Conservation (phyloP, 2,329 filamentous ascomycete species). For the Apiospora phragmitis region DNA sequence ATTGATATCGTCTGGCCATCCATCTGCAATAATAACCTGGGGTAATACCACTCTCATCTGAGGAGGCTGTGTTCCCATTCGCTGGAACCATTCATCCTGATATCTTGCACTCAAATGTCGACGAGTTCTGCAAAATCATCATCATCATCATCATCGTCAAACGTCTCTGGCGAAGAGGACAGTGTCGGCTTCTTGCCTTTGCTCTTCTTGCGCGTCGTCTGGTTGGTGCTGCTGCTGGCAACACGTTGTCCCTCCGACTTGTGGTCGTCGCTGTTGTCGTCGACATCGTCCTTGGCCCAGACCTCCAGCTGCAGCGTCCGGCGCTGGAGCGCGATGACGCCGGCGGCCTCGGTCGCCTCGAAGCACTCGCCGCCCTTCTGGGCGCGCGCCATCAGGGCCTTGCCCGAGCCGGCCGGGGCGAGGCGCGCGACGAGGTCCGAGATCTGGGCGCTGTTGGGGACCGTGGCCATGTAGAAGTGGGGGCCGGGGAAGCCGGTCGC, state of each 20-base stretch:
- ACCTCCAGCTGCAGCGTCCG: not conserved
- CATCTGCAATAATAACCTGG: not conserved
- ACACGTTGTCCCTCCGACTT: not conserved
- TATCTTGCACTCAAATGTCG: not conserved
- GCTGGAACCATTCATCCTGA: not conserved
- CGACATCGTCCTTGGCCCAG: not conserved
- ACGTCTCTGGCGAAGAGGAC: not conserved
- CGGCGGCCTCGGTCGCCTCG: not conserved
- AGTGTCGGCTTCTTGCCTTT: not conserved
- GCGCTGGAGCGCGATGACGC: not conserved
- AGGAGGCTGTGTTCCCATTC: not conserved
- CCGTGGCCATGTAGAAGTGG: constrained; percentile 20
- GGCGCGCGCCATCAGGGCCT: not conserved
- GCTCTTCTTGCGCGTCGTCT: not conserved
- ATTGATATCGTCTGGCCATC: not conserved
- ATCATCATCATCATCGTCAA: not conserved
- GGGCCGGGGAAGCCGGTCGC: not conserved
- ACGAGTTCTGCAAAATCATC: not conserved
- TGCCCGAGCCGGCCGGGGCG: constrained; percentile 14
- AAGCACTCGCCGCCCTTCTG: not conserved
- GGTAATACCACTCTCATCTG: not conserved
- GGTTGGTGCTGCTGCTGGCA: not conserved
- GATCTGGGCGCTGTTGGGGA: constrained; percentile 18
- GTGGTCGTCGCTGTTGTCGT: not conserved
- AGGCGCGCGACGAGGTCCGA: constrained; percentile 22